Conservation (phyloP, 192 early-diverging fungal genomes). For the Lobosporangium transversale region DNA sequence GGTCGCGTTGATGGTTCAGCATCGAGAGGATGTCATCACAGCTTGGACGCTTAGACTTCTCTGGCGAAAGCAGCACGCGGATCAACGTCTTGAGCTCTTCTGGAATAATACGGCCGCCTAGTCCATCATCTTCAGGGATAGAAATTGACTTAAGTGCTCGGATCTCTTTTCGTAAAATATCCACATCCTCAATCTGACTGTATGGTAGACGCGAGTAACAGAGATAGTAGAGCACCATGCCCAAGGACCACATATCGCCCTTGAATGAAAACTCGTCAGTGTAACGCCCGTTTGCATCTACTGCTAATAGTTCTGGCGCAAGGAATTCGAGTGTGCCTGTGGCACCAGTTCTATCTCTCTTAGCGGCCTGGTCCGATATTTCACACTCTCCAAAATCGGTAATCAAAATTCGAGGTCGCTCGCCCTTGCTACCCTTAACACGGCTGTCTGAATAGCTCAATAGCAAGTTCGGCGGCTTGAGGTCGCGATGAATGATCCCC, state of each 20-base stretch:
- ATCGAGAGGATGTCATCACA: constrained; percentile 68
- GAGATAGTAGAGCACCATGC: constrained; percentile 92
- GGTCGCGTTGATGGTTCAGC: constrained; percentile 36
- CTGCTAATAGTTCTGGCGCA: constrained; percentile 80
- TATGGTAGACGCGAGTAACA: constrained; percentile 90
- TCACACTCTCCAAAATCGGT: constrained; percentile 99
- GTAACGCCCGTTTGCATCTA: constrained; percentile 74
- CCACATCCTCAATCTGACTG: constrained; percentile 88
- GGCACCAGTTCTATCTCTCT: constrained; percentile 88
- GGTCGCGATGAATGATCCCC: constrained; percentile 91
- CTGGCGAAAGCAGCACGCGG: constrained; percentile 58
- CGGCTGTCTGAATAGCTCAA: constrained; percentile 70
- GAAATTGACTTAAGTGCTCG: constrained; percentile 64
- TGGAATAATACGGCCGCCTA: constrained; percentile 56
- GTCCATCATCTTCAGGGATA: constrained; percentile 24
- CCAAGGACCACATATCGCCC: constrained; percentile 96
- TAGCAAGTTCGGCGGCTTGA: constrained; percentile 94
- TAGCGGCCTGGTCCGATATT: constrained; percentile 72
- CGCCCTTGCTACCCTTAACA: constrained; percentile 55
- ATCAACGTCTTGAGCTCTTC: constrained; percentile 68
- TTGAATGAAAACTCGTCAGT: constrained; percentile 82
- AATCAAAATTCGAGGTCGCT: constrained; percentile 81
- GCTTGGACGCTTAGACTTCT: constrained; percentile 67
- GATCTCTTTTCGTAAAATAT: constrained; percentile 84
- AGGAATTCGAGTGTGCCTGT: constrained; percentile 96